These are phyloP conservation scores for Xylariomycetidae sp. DNA, from an alignment of 2,329 filamentous ascomycete genomes.

Conservation along the genomic window DNA sequence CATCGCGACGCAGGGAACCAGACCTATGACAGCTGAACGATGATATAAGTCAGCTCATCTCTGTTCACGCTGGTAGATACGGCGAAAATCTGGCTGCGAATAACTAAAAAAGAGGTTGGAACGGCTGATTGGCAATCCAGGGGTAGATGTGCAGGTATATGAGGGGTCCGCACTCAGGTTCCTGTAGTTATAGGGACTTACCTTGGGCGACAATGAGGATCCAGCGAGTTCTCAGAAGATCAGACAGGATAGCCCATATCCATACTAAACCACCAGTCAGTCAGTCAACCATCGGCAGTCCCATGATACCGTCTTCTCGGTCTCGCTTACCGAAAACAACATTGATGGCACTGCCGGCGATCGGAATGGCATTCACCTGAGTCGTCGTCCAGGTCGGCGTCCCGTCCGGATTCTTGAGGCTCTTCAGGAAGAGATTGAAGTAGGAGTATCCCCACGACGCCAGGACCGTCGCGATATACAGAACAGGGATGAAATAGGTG, in stretches of 20 bases:
- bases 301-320: background rate
- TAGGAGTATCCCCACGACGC: constrained; percentile 43
- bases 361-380: constrained; percentile 44
- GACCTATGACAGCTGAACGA: constrained; percentile 33
- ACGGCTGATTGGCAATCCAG: too few species aligned
- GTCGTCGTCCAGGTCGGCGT: constrained; percentile 36
- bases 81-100: too few species aligned
- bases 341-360: constrained; percentile 42
- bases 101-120: too few species aligned
- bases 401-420: constrained; percentile 35
- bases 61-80: too few species aligned
- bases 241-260: constrained; percentile 50
- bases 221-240: constrained; percentile 45
- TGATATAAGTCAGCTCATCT: background rate
- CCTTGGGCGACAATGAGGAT: constrained; percentile 43
- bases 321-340: constrained; percentile 33
- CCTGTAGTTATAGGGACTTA: constrained; percentile 5
- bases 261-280: constrained; percentile 35
- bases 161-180: too few species aligned
- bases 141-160: too few species aligned
- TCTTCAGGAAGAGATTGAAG: constrained; percentile 39
- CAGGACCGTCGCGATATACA: constrained; percentile 42
- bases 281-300: background rate
- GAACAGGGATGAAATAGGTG: constrained; percentile 38
- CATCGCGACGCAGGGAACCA: constrained; percentile 47